Conservation (phyloP, 352 stramenopile species). For the Globisporangium rhizosaccharum region DNA sequence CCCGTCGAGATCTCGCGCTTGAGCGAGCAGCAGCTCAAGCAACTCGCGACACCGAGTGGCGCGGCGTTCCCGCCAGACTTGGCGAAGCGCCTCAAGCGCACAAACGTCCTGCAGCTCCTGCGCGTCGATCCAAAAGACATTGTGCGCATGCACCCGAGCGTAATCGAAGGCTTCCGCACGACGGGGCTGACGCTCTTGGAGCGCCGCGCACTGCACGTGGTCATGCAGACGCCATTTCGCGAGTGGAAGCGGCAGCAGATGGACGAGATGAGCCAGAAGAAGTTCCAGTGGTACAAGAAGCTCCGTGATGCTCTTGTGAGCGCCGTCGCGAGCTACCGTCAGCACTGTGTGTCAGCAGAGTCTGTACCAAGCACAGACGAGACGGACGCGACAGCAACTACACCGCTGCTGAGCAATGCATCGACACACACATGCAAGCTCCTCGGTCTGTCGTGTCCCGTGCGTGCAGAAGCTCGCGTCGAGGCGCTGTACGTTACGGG, state of each 20-base stretch:
- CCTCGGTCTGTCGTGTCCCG: conserved; percentile 43
- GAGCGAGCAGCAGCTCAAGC: conserved; percentile 64
- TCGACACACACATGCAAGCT: conserved; percentile 30
- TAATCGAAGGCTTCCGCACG: conserved; percentile 57
- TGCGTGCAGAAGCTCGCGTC: conserved; percentile 34
- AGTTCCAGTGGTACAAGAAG: conserved; percentile 81
- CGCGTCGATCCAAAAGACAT: conserved; percentile 71
- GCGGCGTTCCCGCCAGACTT: conserved; percentile 56
- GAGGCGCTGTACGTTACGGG: conserved; percentile 38
- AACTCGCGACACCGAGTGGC: conserved; percentile 50
- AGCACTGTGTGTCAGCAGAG: conserved; percentile 14
- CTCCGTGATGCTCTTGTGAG: conserved; percentile 53
- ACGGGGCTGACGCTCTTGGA: conserved; percentile 77
- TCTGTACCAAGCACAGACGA: not conserved
- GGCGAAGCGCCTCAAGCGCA: conserved; percentile 84
- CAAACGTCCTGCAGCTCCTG: conserved; percentile 82
- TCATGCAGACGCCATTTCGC: conserved; percentile 40
- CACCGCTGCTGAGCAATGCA: not conserved
- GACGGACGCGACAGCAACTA: not conserved
- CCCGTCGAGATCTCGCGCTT: conserved; percentile 78
- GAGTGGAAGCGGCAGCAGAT: conserved; percentile 78
- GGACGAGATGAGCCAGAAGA: conserved; percentile 78
- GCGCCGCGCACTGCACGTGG: conserved; percentile 78
- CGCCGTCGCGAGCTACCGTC: conserved; percentile 24
- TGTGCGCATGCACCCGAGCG: conserved; percentile 76